These are phyloP conservation scores for Phytophthora litchii DNA, from an alignment of 352 stramenopile species.

Conservation along the genomic window DNA sequence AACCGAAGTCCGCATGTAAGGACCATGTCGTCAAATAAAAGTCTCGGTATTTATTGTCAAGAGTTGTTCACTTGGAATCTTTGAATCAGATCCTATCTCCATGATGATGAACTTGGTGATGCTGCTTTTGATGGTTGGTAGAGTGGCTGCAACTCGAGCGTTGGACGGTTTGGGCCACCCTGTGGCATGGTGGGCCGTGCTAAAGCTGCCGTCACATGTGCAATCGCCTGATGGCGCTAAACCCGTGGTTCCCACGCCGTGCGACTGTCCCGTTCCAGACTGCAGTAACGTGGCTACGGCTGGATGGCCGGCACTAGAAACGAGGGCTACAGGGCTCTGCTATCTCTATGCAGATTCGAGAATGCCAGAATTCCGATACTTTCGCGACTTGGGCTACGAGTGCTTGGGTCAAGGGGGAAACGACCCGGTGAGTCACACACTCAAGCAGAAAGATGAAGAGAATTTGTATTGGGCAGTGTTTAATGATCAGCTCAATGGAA, in stretches of 20 bases:
- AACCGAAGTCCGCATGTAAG: constrained; percentile 36
- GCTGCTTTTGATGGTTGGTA: constrained; percentile 22
- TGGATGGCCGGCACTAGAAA: constrained; percentile 29
- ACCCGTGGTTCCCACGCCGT: constrained; percentile 50
- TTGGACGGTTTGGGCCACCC: constrained; percentile 63
- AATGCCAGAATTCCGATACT: constrained; percentile 58
- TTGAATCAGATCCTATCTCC: background rate
- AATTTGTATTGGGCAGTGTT: constrained; percentile 73
- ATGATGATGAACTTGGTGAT: constrained; percentile 11
- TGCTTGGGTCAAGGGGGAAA: constrained; percentile 79
- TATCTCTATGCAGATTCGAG: constrained; percentile 80
- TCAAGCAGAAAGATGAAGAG: constrained; percentile 48
- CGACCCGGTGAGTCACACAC: constrained; percentile 75
- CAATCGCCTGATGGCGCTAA: constrained; percentile 16
- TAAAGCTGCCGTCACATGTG: constrained; percentile 74
- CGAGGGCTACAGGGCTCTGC: constrained; percentile 63
- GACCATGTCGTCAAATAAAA: constrained; percentile 41
- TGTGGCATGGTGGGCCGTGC: constrained; percentile 77
- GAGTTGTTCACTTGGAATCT: background rate
- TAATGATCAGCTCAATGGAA: constrained; percentile 81
- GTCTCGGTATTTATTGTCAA: constrained; percentile 53
- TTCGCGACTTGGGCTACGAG: constrained; percentile 72
- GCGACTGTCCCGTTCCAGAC: constrained; percentile 62
- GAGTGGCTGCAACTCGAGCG: constrained; percentile 38
- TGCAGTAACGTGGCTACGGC: constrained; percentile 60